Base-by-base conservation (phyloP, 2,329 filamentous ascomycete species). In the Alternaria sp. region DNA sequence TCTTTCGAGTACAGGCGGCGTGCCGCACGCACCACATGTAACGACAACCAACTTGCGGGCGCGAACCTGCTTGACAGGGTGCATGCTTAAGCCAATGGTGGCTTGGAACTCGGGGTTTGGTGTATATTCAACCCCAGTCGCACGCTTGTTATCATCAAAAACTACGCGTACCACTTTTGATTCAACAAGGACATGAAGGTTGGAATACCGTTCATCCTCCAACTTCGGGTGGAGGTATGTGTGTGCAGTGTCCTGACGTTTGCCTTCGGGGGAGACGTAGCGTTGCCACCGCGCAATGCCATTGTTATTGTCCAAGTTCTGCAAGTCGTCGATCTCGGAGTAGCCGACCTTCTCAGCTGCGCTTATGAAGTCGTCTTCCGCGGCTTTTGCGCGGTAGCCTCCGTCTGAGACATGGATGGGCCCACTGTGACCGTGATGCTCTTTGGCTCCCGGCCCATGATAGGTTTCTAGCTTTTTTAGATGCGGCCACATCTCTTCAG, bases 401-500 rank as follows among this genome's bases (percentile, higher is more conserved):
- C 86, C 84, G 24, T 81, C 79, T 0, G 85, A 86, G 26, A 90
- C 72, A 28, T 86, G 77, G 11, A 89, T 80, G 0, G 87, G 87
- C 0, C 88, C 87, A 24, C 82, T 72, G 39, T 79, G 71, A 12
- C 87, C 87, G 65, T 89, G 87, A 2, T 78, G 62, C 6, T 77
- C 76, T 48, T 79, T 71, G 6, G 80, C 70, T 53, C 80, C 83
- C 28, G 77, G 69, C 5, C 83, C 81, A 63, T 86, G 82, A 56
- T 85, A 88, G 0, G 85, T 88, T 72, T 89, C 87, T 11, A 87
- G 73, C 79, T 87, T 88, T 54, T 83, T 86, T 60, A 86, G 71
- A 59, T 84, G 82, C 0, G 85, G 84, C 12, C 84, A 65, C 73
- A 88, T 78, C 6, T 86, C 85, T 9, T 85, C 78, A 5, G 81